Percentiles rank a stretch among this genome's conserved stretches.
phyloP scores from a whole-genome alignment of 495 filamentous ascomycete species.

The Penicillium parvum region DNA sequence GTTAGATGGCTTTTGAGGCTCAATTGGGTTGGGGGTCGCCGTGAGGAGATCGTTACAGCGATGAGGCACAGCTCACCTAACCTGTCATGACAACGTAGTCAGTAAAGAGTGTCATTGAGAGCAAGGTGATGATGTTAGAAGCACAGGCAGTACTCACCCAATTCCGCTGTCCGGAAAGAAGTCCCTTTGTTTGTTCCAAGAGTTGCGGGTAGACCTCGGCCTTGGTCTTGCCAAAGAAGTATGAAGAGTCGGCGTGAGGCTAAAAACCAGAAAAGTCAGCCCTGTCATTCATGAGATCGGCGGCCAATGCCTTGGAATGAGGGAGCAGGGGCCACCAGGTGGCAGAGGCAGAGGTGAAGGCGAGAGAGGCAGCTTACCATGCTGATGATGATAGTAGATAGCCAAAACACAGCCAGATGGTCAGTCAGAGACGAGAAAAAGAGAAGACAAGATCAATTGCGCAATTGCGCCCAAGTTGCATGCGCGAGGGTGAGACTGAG shows the following conservation, averaged over 20 bases:
- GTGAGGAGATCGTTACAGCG: background rate
- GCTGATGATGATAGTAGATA: background rate
- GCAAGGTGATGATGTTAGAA: no score
- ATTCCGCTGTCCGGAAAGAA: conserved; percentile 77
- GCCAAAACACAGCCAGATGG: background rate
- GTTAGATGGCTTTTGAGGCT: conserved; percentile 3
- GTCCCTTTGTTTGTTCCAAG: conserved; percentile 60
- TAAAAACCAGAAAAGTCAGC: conserved; percentile 26
- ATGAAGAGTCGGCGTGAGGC: conserved; percentile 86
- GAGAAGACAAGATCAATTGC: background rate
- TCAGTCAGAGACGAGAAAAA: background rate
- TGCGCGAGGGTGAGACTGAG: background rate
- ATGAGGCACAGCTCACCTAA: conserved; percentile 47
- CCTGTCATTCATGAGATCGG: conserved; percentile 1
- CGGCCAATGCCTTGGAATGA: background rate
- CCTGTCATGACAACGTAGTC: conserved; percentile 33
- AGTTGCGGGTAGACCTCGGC: conserved; percentile 73
- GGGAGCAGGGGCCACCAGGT: background rate
- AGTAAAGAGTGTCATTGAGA: conserved; percentile 2
- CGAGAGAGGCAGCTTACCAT: conserved; percentile 1
- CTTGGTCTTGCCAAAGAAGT: conserved; percentile 67
- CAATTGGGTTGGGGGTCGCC: background rate
- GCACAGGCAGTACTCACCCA: conserved; percentile 63
- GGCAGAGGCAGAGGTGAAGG: background rate
- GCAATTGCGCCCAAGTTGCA: background rate